Conservation (phyloP, 1,284 basidiomycete genomes). For the Papiliotrema fonsecae region DNA sequence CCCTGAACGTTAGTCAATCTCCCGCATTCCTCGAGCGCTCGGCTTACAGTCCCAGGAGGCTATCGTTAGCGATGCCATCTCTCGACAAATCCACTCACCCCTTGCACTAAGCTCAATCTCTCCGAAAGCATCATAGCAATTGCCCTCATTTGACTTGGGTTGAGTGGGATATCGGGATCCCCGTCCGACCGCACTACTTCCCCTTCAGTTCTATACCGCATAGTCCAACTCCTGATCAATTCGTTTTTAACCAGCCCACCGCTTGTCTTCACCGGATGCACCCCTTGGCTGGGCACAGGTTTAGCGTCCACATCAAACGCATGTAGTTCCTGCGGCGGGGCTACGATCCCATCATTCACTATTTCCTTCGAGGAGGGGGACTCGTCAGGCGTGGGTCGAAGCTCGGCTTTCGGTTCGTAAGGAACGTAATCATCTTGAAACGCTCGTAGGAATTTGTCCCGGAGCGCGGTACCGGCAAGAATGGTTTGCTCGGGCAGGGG, state of each 20-base stretch:
- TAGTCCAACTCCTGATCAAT: constrained; percentile 69
- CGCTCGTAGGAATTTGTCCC: constrained; percentile 59
- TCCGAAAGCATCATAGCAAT: constrained; percentile 82
- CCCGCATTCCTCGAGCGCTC: not conserved
- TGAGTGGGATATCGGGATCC: constrained; percentile 71
- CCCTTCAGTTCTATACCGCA: constrained; percentile 56
- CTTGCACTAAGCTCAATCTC: constrained; percentile 75
- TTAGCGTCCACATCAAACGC: constrained; percentile 37
- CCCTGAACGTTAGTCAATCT: constrained; percentile 41
- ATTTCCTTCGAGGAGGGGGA: not conserved
- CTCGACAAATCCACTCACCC: constrained; percentile 54
- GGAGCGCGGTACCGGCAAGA: constrained; percentile 62
- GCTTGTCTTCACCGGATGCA: too few species aligned
- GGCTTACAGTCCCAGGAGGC: constrained; percentile 74
- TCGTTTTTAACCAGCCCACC: constrained; percentile 61
- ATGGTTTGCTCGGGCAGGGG: constrained; percentile 50
- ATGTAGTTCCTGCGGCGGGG: constrained; percentile 13
- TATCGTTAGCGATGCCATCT: constrained; percentile 32
- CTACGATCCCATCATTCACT: constrained; percentile 12
- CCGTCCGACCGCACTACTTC: constrained; percentile 63
- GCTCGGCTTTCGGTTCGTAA: constrained; percentile 12
- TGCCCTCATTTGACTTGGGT: constrained; percentile 72
- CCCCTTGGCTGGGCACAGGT: constrained; percentile 12
- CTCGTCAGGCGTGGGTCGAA: not conserved
- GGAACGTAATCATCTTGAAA: constrained; percentile 48